Percentiles rank a stretch among this genome's conserved stretches.
Conservation (phyloP, 2,329 filamentous ascomycete species). For the Penicillium sp. region DNA sequence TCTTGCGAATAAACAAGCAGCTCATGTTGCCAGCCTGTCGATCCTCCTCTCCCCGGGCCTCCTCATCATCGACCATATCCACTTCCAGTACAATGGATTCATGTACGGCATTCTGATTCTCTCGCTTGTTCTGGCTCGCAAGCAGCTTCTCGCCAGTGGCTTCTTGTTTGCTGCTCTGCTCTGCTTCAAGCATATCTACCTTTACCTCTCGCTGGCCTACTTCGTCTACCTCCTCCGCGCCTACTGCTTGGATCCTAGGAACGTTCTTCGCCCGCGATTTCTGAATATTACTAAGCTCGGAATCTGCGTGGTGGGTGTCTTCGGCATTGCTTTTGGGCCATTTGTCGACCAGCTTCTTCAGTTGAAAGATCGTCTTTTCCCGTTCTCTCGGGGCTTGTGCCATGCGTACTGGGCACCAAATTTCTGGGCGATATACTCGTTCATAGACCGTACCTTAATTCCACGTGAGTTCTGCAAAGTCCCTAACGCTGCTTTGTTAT, state of each 20-base stretch:
- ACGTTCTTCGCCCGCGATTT: conserved; percentile 73
- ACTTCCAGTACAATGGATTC: conserved; percentile 98
- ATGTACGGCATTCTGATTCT: conserved; percentile 88
- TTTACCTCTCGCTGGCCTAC: conserved; percentile 93
- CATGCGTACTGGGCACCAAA: conserved; percentile 99
- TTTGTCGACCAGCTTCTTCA: conserved; percentile 87
- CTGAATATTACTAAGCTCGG: conserved; percentile 83
- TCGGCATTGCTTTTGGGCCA: conserved; percentile 82
- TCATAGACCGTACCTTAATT: conserved; percentile 81
- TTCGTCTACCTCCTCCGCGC: conserved; percentile 88
- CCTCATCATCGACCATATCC: conserved; percentile 96
- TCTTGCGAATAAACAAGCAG: conserved; percentile 66
- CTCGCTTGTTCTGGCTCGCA: conserved; percentile 80
- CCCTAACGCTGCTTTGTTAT: not conserved
- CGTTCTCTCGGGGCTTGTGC: conserved; percentile 89
- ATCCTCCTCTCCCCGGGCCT: conserved; percentile 89
- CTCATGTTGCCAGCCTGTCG: conserved; percentile 84
- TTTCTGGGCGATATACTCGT: conserved; percentile 95
- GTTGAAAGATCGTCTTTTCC: conserved; percentile 81
- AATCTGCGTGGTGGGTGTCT: conserved; percentile 68
- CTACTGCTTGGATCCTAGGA: conserved; percentile 81
- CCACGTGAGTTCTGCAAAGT: conserved; percentile 55
- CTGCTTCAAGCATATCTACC: conserved; percentile 97
- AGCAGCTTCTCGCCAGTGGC: conserved; percentile 73
- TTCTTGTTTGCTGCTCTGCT: conserved; percentile 80